A percentile compares a stretch with the other conserved stretches of the same genome.
Conservation (phyloP, 2,329 filamentous ascomycete species). For the Venturia pyrina region DNA sequence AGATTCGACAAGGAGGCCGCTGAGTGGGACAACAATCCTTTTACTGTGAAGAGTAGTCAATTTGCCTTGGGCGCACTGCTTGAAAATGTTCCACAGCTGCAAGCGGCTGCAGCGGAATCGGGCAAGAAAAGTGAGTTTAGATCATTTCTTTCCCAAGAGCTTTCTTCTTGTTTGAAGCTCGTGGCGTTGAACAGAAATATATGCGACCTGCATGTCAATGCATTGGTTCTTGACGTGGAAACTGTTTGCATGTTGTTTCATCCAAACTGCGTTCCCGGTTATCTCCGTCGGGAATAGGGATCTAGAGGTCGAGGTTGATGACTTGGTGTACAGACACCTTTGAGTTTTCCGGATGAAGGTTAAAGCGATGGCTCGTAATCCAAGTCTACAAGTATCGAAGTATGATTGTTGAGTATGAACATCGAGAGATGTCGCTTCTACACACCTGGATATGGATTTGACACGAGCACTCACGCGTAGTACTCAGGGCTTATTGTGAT, state of each 20-base stretch:
- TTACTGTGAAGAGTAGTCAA: slow-evolving; percentile 36
- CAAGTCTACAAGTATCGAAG: too few relatives aligned
- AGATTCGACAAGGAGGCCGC: slow-evolving; percentile 47
- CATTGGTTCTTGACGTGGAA: not conserved
- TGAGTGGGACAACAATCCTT: slow-evolving; percentile 44
- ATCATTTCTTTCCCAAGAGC: slow-evolving; percentile 15
- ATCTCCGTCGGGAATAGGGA: not conserved
- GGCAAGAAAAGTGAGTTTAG: not conserved
- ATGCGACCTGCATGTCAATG: not conserved
- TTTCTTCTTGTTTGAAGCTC: not conserved
- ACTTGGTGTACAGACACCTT: not conserved
- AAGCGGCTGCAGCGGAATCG: slow-evolving; percentile 11
- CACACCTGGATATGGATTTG: not conserved
- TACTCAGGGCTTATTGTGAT: not conserved
- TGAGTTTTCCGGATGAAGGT: not conserved
- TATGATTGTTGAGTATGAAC: not conserved
- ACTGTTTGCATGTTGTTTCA: not conserved
- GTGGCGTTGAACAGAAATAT: not conserved
- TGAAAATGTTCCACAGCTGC: slow-evolving; percentile 25
- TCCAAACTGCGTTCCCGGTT: not conserved
- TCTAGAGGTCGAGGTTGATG: not conserved
- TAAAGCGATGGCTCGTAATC: not conserved
- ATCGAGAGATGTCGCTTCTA: not conserved
- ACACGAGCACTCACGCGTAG: not conserved
- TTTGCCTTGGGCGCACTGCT: slow-evolving; percentile 38